These are phyloP conservation scores for Botrytis sinoallii DNA, from an alignment of 2,329 filamentous ascomycete species.

Conservation along the genomic window DNA sequence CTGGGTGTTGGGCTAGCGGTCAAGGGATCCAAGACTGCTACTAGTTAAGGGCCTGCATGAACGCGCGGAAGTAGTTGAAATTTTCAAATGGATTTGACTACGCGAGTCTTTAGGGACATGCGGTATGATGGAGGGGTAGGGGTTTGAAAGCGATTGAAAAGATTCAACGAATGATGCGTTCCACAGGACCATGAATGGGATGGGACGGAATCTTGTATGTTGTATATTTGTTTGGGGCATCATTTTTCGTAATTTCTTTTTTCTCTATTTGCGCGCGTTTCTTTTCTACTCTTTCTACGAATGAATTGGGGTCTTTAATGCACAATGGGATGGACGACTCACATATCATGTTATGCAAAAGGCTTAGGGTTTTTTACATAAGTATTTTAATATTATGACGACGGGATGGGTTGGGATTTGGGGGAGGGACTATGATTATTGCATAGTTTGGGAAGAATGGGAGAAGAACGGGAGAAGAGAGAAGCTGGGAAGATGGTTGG, in stretches of 20 bases:
- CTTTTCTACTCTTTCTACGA: neutral
- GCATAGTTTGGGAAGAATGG: neutral
- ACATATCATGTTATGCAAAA: constrained; percentile 13
- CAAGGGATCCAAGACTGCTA: constrained; percentile 23
- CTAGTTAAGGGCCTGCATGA: neutral
- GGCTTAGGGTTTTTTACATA: constrained; percentile 5
- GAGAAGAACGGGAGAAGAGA: neutral
- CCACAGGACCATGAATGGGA: neutral
- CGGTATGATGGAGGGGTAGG: neutral
- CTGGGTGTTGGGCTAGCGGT: constrained; percentile 38
- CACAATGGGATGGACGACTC: constrained; percentile 2
- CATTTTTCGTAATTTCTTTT: constrained; percentile 1
- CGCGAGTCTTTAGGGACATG: neutral
- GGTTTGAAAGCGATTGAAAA: constrained; percentile 11
- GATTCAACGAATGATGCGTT: constrained; percentile 1
- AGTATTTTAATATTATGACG: constrained; percentile 14
- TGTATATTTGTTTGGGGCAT: constrained; percentile 15
- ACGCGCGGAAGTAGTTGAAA: neutral
- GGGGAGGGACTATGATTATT: neutral
- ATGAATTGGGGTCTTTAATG: constrained; percentile 9
- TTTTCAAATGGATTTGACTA: neutral
- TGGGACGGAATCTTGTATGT: constrained; percentile 13
- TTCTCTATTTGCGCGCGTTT: neutral
- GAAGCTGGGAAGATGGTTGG: neutral
- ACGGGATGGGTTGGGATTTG: neutral